Evolutionary conservation across 495 filamentous ascomycete species (phyloP).

Genomic region (Penicillium desertorum): DNA sequence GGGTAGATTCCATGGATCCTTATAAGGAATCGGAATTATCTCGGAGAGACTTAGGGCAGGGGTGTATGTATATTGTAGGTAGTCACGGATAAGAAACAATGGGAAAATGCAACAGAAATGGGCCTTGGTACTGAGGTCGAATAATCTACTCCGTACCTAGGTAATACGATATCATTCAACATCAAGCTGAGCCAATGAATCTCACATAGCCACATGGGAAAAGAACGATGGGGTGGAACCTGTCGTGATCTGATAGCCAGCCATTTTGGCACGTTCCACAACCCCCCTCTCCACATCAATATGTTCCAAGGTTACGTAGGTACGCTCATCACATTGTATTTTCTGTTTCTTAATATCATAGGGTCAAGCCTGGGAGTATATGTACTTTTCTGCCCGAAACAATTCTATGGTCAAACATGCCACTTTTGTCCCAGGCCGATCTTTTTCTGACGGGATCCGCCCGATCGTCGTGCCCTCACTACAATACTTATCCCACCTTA

Average conservation of each 20-base stretch:
- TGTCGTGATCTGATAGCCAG: constrained; percentile 29
- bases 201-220: constrained; percentile 30
- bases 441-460: constrained; percentile 23
- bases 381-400: neutral
- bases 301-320: too few species aligned
- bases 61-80: too few species aligned
- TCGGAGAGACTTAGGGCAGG: too few species aligned
- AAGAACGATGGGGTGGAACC: constrained; percentile 13
- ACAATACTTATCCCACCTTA: constrained; percentile 5
- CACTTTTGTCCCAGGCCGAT: constrained; percentile 21
- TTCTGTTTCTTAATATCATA: neutral
- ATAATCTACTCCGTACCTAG: neutral
- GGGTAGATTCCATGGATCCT: too few species aligned
- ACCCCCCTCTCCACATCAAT: constrained; percentile 19
- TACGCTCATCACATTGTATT: neutral
- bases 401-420: constrained; percentile 10
- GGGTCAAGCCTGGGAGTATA: neutral
- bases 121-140: too few species aligned
- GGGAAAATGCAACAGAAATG: too few species aligned
- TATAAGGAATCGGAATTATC: too few species aligned
- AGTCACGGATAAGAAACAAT: too few species aligned
- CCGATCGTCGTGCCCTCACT: constrained; percentile 16
- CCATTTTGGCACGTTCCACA: constrained; percentile 39
- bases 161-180: too few species aligned
- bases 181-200: neutral